These are phyloP conservation scores for Suhomyces sp. DNA, from an alignment of 805 yeast genomes.

Conservation along the genomic window DNA sequence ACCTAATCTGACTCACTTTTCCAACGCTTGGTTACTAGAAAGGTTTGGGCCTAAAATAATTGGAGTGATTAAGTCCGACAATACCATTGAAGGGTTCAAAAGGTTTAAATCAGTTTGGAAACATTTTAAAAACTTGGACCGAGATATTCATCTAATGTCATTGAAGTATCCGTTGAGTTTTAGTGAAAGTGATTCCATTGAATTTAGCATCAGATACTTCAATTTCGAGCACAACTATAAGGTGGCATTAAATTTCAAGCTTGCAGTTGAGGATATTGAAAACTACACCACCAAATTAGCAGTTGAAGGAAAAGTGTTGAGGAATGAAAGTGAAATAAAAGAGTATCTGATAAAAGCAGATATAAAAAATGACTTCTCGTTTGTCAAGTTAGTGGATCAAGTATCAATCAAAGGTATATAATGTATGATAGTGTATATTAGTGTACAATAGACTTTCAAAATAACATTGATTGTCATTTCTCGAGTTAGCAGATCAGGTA, in stretches of 20 bases:
- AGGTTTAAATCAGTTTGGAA: conserved; percentile 18
- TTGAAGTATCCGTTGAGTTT: conserved; percentile 26
- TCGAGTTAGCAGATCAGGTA: too few relatives aligned
- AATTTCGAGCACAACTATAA: conserved; percentile 14
- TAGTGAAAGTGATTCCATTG: conserved; percentile 5
- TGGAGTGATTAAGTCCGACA: not conserved
- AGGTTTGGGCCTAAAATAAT: not conserved
- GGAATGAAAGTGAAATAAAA: not conserved
- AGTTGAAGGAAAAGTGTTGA: not conserved
- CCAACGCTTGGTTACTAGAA: not conserved
- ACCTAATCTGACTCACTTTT: not conserved
- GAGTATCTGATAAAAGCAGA: not conserved
- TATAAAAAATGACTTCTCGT: not conserved
- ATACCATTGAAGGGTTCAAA: conserved; percentile 15
- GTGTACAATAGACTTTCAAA: not conserved
- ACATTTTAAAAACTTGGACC: conserved; percentile 20
- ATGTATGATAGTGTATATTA: conserved; percentile 4
- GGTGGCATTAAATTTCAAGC: conserved; percentile 1
- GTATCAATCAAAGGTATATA: not conserved
- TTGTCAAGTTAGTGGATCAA: not conserved
- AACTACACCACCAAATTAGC: not conserved
- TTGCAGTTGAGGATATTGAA: conserved; percentile 2
- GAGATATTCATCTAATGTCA: conserved; percentile 28
- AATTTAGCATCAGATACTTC: conserved; percentile 15
- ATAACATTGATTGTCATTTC: too few relatives aligned